phyloP scores from a whole-genome alignment of 192 early-diverging fungal species.

The Blastocladiella britannica region DNA sequence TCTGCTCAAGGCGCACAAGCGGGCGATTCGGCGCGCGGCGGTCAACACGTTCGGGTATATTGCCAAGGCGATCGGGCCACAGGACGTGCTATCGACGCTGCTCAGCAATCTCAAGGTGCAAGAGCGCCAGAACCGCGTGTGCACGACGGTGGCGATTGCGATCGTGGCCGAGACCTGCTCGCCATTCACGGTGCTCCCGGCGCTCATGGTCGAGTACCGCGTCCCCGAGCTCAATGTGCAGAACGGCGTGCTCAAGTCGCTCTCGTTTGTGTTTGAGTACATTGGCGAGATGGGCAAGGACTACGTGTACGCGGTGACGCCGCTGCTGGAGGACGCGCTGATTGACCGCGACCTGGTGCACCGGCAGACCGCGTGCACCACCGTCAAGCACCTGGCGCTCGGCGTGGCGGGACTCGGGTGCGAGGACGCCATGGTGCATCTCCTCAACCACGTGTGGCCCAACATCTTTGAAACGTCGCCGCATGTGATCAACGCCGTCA shows the following conservation, averaged over 20 bases:
- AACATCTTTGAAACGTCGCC: slow-evolving; percentile 95
- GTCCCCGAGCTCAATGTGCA: slow-evolving; percentile 99
- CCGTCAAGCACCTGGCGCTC: slow-evolving; percentile 83
- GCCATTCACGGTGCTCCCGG: slow-evolving; percentile 93
- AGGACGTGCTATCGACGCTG: slow-evolving; percentile 93
- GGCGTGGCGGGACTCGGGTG: slow-evolving; percentile 81
- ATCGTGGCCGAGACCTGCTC: slow-evolving; percentile 94
- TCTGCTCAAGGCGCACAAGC: slow-evolving; percentile 87
- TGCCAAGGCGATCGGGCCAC: slow-evolving; percentile 95
- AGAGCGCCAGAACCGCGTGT: slow-evolving; percentile 97
- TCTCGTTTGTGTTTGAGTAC: slow-evolving; percentile 96
- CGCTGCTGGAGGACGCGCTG: slow-evolving; percentile 85
- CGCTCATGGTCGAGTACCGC: slow-evolving; percentile 98
- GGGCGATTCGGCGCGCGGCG: slow-evolving; percentile 83
- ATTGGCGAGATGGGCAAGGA: slow-evolving; percentile 97
- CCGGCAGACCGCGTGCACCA: slow-evolving; percentile 87
- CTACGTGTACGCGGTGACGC: slow-evolving; percentile 91
- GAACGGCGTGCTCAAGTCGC: slow-evolving; percentile 87
- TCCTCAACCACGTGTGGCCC: slow-evolving; percentile 94
- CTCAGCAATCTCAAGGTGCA: slow-evolving; percentile 97
- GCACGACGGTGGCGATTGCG: slow-evolving; percentile 95
- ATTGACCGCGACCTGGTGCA: slow-evolving; percentile 97
- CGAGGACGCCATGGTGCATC: slow-evolving; percentile 81
- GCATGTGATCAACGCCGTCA: slow-evolving; percentile 93
- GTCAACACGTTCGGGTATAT: slow-evolving; percentile 99